Evolutionary conservation across 352 stramenopile species (phyloP), one percentile per base, ranked within the genome.

Genomic region (Phytophthora pinifolia): DNA sequence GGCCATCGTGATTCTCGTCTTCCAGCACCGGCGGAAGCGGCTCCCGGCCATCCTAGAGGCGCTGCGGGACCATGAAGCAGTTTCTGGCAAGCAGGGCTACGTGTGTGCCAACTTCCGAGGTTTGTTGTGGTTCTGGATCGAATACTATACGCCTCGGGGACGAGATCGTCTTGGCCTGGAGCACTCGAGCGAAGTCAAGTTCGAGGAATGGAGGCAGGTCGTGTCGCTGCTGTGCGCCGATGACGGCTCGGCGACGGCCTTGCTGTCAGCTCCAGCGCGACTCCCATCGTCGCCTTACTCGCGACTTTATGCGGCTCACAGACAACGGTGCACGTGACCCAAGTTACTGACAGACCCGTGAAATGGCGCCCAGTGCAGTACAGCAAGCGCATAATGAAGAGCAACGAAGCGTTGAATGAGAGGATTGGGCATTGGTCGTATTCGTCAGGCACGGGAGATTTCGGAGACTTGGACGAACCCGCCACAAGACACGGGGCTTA

Each of bases 61-160:
- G 1, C 49, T 92, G 13, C 77, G 79, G n/a, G 78, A 76, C 33
- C 74, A 90, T 27, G 75, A 92, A 54, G 72, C 85, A 15, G 47
- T 78, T 15, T 81, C 74, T 6, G 78, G 78, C 37, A 86, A 89
- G 48, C 61, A 72, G 32, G 77, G 76, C 13, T 90, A 91, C 60
- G 72, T 92, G 35, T 88, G 79, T 54, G 54, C 68, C 42, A 98
- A 98, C 63, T 98, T 98, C 61, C 88, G 94, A 12, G 74, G 88
- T 4, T 74, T 98, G 29, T 59, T 98, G 9, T 98, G 92, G 90
- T 98, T 98, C 54, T 98, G 92, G 93, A 85, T 94, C 29, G 86
- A 98, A 67, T 98, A 98, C 64, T 99, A 99, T 65, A 90, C 89
- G 4, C 93, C 96, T 8, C 77, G 93, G 41, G 94, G 94, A 8